Conservation (phyloP, 2,329 filamentous ascomycete species). For the Leptographium procerum region DNA sequence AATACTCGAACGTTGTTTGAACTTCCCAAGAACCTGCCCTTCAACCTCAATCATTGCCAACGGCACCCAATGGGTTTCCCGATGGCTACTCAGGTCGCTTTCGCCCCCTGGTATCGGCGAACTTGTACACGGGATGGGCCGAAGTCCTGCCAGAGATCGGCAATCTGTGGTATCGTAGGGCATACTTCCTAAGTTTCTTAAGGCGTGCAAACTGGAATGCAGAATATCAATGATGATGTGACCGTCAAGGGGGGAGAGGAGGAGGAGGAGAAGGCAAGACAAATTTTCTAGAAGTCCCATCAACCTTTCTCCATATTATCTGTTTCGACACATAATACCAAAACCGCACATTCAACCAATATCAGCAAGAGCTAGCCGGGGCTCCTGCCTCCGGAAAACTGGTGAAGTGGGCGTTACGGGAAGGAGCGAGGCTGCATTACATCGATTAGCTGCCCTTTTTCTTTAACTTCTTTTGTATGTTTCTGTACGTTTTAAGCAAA, state of each 20-base stretch:
- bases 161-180: neutral
- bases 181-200: neutral
- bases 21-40: conserved; percentile 4
- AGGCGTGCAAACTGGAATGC: neutral
- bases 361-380: neutral
- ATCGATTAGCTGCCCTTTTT: neutral
- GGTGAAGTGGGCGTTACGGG: neutral
- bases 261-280: too few relatives aligned
- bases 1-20: conserved; percentile 9
- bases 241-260: neutral
- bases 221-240: neutral
- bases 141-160: neutral
- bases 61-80: neutral
- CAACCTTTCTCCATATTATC: neutral
- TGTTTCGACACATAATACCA: neutral
- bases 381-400: neutral
- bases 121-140: neutral
- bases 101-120: neutral
- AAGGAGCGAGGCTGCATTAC: neutral
- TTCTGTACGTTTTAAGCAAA: neutral
- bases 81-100: neutral
- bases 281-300: too few relatives aligned
- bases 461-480: neutral
- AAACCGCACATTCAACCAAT: neutral
- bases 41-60: conserved; percentile 7